Percentiles rank a stretch among this genome's conserved stretches.
phyloP scores from a whole-genome alignment of 2,329 filamentous ascomycete genomes.

The Corniculantispora saksenae region DNA sequence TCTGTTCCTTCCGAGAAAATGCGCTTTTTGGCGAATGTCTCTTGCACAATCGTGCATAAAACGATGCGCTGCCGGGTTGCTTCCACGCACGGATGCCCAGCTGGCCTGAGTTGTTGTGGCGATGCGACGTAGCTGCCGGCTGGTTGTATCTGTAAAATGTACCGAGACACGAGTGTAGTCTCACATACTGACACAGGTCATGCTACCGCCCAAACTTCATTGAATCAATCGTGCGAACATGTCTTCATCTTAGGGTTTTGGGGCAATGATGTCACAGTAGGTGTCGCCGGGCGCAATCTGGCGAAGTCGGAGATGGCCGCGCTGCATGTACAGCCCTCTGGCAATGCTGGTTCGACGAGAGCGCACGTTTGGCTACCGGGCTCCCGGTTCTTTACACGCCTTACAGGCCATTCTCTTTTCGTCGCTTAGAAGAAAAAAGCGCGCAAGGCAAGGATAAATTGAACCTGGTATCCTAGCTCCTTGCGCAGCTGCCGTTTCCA shows the following conservation, averaged over 20 bases:
- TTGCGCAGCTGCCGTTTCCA: neutral
- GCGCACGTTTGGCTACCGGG: neutral
- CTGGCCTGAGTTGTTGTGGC: neutral
- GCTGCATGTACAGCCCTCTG: neutral
- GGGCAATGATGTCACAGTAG: neutral
- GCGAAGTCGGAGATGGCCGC: neutral
- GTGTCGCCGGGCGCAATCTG: neutral
- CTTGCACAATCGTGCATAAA: neutral
- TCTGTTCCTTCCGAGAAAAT: neutral
- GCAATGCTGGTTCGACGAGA: neutral
- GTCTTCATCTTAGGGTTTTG: no score
- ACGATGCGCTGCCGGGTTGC: neutral
- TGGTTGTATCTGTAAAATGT: neutral
- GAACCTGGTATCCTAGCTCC: neutral
- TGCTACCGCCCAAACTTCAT: neutral
- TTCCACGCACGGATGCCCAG: neutral
- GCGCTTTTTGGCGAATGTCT: neutral
- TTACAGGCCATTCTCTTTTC: neutral
- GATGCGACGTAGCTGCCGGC: neutral
- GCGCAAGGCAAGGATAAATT: neutral
- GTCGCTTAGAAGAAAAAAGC: neutral
- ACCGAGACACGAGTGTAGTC: neutral
- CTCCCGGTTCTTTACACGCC: neutral
- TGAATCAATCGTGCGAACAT: no score
- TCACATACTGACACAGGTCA: neutral